Base-by-base conservation (phyloP, 768 basidiomycete genomes). In the Xerocomellus intermedius region DNA sequence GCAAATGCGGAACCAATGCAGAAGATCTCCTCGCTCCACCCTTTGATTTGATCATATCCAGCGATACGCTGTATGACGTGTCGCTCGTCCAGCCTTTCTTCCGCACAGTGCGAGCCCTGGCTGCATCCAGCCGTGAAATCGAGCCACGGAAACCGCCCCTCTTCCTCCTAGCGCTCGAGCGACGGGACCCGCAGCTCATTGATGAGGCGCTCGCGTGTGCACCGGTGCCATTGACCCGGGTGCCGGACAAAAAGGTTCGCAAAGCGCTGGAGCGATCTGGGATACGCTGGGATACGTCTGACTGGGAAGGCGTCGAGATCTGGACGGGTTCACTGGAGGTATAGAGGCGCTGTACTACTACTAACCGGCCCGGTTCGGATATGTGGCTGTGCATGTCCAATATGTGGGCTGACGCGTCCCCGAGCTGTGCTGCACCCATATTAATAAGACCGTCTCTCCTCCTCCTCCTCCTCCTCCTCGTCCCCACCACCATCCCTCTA, bases 231-330 rank as follows among this genome's bases (percentile, higher is more conserved):
- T 72, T 83, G 14, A 78, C 80, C 43, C 82, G 82, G 10, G 74
- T 95, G 21, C 79, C 83, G 2, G 75, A 73, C 17, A 79, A 73
- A 36, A 87, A 84, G 64, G 62, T 94, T 14, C 69, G 69, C 35
- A 86, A 83, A 62, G 81, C 82, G 5, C 72, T 92, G 58, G 78
- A 77, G 52, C 85, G 82, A 60, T 76, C 74, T 13, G 81, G 82
- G 3, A 66, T 82, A 38, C 69, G 73, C 4, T 93, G 90, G 90
- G 71, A 73, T 13, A 77, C 72, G 62, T 77, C 78, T 7, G 91
- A 91, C 48, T 94, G 91, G 89, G 87, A 87, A 22, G 89, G 80
- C 5, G 77, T 94, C 24, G 90, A 94, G 72, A 77, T 95, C 42
- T 94, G 89, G 89, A 86, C 16, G 22, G 64, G 66, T 7, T 35